Conservation (phyloP, 495 filamentous ascomycete species). For the Neurospora sp. region DNA sequence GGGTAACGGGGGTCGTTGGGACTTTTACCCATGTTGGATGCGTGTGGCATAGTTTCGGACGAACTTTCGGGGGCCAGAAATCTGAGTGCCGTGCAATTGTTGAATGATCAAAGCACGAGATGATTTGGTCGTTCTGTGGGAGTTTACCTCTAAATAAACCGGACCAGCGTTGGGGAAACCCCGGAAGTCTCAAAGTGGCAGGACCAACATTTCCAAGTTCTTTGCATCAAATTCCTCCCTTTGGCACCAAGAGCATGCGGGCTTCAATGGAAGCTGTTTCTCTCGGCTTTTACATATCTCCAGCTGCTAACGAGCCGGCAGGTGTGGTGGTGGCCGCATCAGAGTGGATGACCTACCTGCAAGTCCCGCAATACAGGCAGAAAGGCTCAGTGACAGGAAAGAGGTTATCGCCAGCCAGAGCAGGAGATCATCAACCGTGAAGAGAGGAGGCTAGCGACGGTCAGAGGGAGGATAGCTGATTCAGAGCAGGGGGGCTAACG, state of each 20-base stretch:
- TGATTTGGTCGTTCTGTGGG: not conserved
- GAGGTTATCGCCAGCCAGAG: not conserved
- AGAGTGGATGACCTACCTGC: not conserved
- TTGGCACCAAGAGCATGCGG: not conserved
- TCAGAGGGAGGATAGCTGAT: not conserved
- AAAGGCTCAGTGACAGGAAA: not conserved
- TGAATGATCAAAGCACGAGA: not conserved
- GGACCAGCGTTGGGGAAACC: not conserved
- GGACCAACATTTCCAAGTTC: not conserved
- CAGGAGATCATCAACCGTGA: not conserved
- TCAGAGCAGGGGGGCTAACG: not conserved
- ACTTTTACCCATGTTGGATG: not conserved
- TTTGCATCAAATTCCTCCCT: not conserved
- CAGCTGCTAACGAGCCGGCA: not conserved
- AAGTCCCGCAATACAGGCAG: not conserved
- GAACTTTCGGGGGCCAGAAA: not conserved
- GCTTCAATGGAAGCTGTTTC: not conserved
- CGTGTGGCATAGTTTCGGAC: not conserved
- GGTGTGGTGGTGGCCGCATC: not conserved
- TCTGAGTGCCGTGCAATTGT: not conserved
- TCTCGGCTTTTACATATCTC: not conserved
- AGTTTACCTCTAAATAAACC: not conserved
- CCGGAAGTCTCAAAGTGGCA: not conserved
- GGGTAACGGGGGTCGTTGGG: not conserved
- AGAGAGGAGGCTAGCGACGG: not conserved